phyloP scores from a whole-genome alignment of 176 grass and related monocot genomes.

The Poa pratensis region DNA sequence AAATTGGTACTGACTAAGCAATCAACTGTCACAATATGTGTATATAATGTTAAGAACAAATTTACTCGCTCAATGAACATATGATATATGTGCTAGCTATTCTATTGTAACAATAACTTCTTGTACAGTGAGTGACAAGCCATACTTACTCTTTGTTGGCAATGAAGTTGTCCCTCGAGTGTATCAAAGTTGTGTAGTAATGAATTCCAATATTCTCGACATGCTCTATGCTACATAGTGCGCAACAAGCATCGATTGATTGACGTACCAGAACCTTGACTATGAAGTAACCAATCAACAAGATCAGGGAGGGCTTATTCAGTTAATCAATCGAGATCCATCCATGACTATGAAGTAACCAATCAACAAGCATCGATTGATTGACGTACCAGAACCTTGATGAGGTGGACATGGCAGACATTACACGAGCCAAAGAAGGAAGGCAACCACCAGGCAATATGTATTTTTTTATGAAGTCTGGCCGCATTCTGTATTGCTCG shows the following conservation, averaged over 20 bases:
- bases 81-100: not conserved
- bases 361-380: not conserved
- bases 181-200: slow-evolving; percentile 20
- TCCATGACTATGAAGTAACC: not conserved
- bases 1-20: not conserved
- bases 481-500: not conserved
- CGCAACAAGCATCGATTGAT: not conserved
- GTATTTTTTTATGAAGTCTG: slow-evolving; percentile 3
- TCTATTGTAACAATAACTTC: too few relatives aligned
- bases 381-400: not conserved
- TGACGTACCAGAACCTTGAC: too few relatives aligned
- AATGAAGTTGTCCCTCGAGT: slow-evolving; percentile 14
- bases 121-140: not conserved
- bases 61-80: not conserved
- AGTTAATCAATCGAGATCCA: not conserved
- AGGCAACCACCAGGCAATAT: not conserved
- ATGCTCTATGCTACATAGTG: not conserved
- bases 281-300: not conserved
- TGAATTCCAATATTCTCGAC: not conserved
- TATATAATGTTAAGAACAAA: not conserved
- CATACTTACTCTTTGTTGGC: not conserved
- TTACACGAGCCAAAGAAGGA: not conserved
- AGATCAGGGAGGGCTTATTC: not conserved
- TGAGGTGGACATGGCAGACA: not conserved
- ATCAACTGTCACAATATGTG: not conserved